Conservation (phyloP, 257 asterid genomes). For the Hygrophila difformis region DNA sequence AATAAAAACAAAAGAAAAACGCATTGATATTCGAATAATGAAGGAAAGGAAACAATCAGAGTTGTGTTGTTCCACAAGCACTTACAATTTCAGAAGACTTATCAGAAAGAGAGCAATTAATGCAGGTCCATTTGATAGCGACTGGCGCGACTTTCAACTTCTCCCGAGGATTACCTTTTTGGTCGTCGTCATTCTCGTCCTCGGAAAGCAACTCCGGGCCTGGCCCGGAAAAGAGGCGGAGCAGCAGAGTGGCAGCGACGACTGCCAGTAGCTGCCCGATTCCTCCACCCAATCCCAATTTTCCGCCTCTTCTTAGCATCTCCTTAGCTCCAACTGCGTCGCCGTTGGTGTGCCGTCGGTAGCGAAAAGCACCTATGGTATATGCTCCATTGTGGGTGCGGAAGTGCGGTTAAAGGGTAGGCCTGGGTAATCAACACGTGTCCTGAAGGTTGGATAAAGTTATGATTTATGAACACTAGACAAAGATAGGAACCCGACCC, state of each 20-base stretch:
- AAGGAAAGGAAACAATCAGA: neutral
- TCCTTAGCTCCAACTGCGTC: constrained; percentile 7
- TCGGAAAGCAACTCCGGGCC: constrained; percentile 41
- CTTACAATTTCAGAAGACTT: constrained; percentile 65
- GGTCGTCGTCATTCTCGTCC: constrained; percentile 17
- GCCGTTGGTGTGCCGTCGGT: too few relatives aligned
- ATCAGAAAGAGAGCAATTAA: constrained; percentile 72
- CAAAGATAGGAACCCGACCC: too few relatives aligned
- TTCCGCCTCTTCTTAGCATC: constrained; percentile 61
- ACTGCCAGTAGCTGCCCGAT: constrained; percentile 78
- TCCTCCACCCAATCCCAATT: constrained; percentile 44
- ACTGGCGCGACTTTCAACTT: constrained; percentile 62
- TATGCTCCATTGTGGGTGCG: too few relatives aligned
- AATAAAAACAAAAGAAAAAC: neutral
- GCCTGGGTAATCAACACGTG: too few relatives aligned
- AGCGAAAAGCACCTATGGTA: too few relatives aligned
- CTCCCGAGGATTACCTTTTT: constrained; percentile 26
- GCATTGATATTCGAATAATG: neutral
- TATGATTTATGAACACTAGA: too few relatives aligned
- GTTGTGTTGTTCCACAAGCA: constrained; percentile 5
- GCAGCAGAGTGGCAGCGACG: constrained; percentile 71
- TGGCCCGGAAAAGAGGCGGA: constrained; percentile 65
- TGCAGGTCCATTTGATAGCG: constrained; percentile 59
- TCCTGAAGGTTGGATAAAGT: too few relatives aligned
- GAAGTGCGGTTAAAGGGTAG: too few relatives aligned